Base-by-base conservation (phyloP, 2,329 filamentous ascomycete species). In the Alternaria gaisen region DNA sequence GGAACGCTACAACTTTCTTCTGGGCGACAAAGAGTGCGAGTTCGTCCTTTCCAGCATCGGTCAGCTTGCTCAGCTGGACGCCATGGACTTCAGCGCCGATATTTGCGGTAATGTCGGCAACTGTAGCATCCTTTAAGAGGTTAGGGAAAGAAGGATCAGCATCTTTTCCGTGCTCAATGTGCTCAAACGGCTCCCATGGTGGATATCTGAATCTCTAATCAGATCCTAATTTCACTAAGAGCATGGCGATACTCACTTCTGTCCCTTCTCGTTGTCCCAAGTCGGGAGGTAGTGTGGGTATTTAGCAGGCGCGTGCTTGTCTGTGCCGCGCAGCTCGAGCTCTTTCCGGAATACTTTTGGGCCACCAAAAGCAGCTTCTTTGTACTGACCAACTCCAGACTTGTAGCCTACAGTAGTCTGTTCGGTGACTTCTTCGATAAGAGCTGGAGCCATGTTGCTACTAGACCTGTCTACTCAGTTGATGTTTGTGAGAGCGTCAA, bases 1-100 rank as follows among this genome's bases (percentile, higher is more conserved):
- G 87, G 84, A 94, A 94, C 32, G 89, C 86, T 82, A 65, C 90
- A 6, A 94, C 90, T 73, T 93, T 93, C 72, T 90, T 87, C 79
- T 92, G 85, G 11, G 91, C 89, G 11, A 93, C 90, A 64, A 90
- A 88, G 22, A 90, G 86, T 1, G 92, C 91, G 5, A 94, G 84
- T 76, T 94, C 89, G 70, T 94, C 89, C 74, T 92, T 93, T 55
- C 88, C 91, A 16, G 88, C 87, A 43, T 88, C 79, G 54, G 82
- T 87, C 12, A 94, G 83, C 63, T 85, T 83, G 79, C 87, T 91
- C 30, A 94, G 81, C 77, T 94, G 91, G 30, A 94, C 81, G 38
- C 90, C 90, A 4, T 81, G 83, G 32, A 94, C 82, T 72, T 93
- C 91, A 16, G 89, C 87, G 58, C 91, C 91, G 66, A 91, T 93